These are phyloP conservation scores for Alternaria burnsii DNA, from an alignment of 2,329 filamentous ascomycete genomes.

Conservation along the genomic window DNA sequence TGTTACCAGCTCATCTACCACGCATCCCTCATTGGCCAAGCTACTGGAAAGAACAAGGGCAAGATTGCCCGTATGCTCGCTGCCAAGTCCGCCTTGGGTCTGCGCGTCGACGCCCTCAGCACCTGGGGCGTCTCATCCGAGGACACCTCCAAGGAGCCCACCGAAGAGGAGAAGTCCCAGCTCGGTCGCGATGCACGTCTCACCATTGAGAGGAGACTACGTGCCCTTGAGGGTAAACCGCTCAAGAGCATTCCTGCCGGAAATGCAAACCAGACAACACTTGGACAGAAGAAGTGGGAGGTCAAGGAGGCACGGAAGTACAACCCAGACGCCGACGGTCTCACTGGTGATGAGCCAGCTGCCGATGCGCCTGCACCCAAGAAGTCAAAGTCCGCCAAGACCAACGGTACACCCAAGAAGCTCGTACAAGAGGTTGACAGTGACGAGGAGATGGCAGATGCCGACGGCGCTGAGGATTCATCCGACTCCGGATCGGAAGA, in stretches of 20 bases:
- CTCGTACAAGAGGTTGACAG: slow-evolving; percentile 60
- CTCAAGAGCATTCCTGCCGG: slow-evolving; percentile 72
- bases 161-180: slow-evolving; percentile 87
- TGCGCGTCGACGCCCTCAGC: slow-evolving; percentile 88
- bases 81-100: slow-evolving; percentile 89
- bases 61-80: slow-evolving; percentile 98
- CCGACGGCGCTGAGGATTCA: slow-evolving; percentile 47
- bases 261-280: slow-evolving; percentile 59
- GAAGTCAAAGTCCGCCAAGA: slow-evolving; percentile 58
- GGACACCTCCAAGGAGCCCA: slow-evolving; percentile 60
- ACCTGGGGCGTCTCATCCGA: slow-evolving; percentile 74
- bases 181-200: slow-evolving; percentile 77
- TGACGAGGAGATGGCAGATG: slow-evolving; percentile 53
- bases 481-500: slow-evolving; percentile 48
- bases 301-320: slow-evolving; percentile 94
- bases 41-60: slow-evolving; percentile 97
- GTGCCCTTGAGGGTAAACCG: slow-evolving; percentile 88
- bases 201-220: slow-evolving; percentile 78
- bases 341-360: slow-evolving; percentile 73
- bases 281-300: slow-evolving; percentile 75
- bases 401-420: slow-evolving; percentile 53
- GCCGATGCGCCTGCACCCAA: slow-evolving; percentile 34
- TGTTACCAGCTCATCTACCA: slow-evolving; percentile 69
- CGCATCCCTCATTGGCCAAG: slow-evolving; percentile 82
- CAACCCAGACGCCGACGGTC: slow-evolving; percentile 90